These are phyloP conservation scores for Capronia epimyces DNA, from an alignment of 2,329 filamentous ascomycete species.

Conservation along the genomic window DNA sequence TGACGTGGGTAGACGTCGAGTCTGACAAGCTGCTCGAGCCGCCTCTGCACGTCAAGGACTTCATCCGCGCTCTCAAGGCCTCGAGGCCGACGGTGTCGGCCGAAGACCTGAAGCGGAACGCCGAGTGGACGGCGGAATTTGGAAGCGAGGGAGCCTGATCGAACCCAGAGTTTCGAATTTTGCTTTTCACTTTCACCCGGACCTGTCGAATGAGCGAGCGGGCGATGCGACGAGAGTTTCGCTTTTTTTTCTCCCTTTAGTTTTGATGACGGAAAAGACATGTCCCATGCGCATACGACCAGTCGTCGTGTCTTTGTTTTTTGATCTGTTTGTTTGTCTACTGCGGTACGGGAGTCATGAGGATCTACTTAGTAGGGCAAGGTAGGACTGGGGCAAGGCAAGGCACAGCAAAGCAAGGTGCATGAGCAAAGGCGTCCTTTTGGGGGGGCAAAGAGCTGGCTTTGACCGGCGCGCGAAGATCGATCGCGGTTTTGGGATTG, in stretches of 20 bases:
- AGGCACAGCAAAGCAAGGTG: neutral
- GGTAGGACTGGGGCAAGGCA: too few species aligned
- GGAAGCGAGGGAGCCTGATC: conserved; percentile 72
- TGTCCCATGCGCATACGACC: too few species aligned
- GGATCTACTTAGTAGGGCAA: neutral
- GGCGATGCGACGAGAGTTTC: too few species aligned
- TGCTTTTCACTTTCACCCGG: neutral
- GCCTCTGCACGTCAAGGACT: conserved; percentile 81
- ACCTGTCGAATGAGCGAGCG: too few species aligned
- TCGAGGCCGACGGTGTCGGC: conserved; percentile 84
- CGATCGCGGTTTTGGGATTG: neutral
- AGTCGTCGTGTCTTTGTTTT: too few species aligned
- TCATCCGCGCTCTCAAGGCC: conserved; percentile 82
- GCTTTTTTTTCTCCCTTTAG: too few species aligned
- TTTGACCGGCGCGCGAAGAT: too few species aligned
- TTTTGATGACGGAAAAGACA: too few species aligned
- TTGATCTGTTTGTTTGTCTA: too few species aligned
- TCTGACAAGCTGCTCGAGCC: conserved; percentile 82
- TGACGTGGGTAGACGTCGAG: conserved; percentile 86
- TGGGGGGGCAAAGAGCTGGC: neutral
- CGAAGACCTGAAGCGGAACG: conserved; percentile 75
- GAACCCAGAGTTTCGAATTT: neutral
- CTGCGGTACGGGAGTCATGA: neutral
- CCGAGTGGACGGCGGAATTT: conserved; percentile 94
- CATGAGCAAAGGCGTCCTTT: conserved; percentile 6